These are phyloP conservation scores for Fusarium sp. DNA, from an alignment of 2,329 filamentous ascomycete species.

Conservation along the genomic window DNA sequence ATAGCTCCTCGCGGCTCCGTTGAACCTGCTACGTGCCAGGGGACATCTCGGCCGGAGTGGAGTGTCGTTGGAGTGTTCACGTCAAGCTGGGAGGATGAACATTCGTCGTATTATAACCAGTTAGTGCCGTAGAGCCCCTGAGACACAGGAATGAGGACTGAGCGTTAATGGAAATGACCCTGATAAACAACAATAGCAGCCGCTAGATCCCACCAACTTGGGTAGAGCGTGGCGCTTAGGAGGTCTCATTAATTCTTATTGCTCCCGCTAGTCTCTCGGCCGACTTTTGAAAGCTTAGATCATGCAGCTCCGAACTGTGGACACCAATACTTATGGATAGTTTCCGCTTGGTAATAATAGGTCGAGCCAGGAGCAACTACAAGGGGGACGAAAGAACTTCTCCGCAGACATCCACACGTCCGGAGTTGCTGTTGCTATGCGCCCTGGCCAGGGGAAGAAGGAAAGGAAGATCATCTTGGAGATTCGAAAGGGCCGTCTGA, in stretches of 20 bases:
- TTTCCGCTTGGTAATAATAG: conserved; percentile 4
- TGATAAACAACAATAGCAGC: not conserved
- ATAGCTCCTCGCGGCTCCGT: conserved; percentile 19
- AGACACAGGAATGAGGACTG: not conserved
- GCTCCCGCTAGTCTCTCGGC: conserved; percentile 15
- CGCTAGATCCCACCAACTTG: not conserved
- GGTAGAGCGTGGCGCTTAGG: conserved; percentile 19
- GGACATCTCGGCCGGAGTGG: conserved; percentile 28
- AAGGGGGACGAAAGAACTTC: conserved; percentile 6
- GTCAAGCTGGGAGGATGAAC: conserved; percentile 30
- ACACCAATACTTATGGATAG: not conserved
- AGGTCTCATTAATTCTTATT: conserved; percentile 6
- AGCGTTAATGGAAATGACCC: not conserved
- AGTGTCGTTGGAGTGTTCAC: conserved; percentile 23
- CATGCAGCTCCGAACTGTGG: not conserved
- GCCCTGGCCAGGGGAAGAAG: conserved; percentile 24
- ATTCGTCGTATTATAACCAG: conserved; percentile 2
- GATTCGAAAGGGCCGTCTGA: conserved; percentile 29
- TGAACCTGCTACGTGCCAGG: conserved; percentile 9
- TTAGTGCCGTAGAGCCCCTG: conserved; percentile 1
- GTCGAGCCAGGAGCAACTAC: not conserved
- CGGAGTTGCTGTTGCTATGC: conserved; percentile 1
- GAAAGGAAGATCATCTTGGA: conserved; percentile 40
- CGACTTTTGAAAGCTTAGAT: conserved; percentile 15
- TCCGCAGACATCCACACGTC: conserved; percentile 13